These are phyloP conservation scores for Hordeum pubiflorum DNA, from an alignment of 202 grass and related monocot genomes.

Conservation along the genomic window DNA sequence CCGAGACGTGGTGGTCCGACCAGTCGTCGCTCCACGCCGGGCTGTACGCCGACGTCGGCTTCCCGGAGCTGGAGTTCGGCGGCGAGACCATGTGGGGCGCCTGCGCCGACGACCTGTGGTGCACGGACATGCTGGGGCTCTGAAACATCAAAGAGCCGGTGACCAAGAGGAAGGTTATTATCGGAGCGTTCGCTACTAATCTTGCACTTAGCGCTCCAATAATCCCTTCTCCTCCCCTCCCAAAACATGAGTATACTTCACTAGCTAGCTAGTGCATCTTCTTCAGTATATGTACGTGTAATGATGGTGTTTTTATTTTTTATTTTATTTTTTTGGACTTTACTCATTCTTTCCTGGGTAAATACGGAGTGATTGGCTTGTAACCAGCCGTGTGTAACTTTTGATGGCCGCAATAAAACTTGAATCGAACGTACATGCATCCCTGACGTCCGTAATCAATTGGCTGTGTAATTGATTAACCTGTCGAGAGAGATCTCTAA, in stretches of 20 bases:
- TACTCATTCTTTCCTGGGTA: conserved; percentile 25
- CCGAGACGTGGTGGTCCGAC: conserved; percentile 37
- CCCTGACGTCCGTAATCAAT: background rate
- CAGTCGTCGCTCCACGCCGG: conserved; percentile 13
- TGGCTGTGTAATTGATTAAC: background rate
- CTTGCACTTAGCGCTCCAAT: conserved; percentile 9
- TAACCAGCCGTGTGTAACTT: background rate
- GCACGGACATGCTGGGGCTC: conserved; percentile 39
- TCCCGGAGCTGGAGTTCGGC: conserved; percentile 21
- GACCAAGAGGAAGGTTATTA: conserved; percentile 17
- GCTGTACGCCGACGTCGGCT: conserved; percentile 18
- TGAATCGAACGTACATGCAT: background rate
- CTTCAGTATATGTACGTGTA: background rate
- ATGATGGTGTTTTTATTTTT: background rate
- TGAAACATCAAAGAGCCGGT: conserved; percentile 11
- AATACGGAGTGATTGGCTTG: conserved; percentile 26
- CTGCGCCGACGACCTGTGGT: conserved; percentile 58
- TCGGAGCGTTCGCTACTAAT: background rate
- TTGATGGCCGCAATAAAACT: background rate
- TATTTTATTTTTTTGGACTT: background rate
- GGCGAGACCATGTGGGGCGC: conserved; percentile 39
- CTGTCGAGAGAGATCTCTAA: background rate
- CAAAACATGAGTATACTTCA: background rate
- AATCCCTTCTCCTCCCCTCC: conserved; percentile 29
- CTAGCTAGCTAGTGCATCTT: background rate